phyloP scores from a whole-genome alignment of 306 rosid genomes.

The Malus fusca region DNA sequence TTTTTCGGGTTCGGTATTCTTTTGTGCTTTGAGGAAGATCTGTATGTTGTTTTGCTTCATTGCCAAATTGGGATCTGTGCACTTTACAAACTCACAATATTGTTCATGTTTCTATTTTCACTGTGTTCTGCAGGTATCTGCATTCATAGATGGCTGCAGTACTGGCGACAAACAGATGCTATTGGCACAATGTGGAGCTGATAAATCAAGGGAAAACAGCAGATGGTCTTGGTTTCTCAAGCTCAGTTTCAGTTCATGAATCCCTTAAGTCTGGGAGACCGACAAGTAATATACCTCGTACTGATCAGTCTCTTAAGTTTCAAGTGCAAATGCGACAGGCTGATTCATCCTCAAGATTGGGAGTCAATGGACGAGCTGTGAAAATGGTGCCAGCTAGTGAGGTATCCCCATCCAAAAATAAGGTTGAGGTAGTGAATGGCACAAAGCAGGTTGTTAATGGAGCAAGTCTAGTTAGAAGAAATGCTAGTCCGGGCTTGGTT shows the following conservation, averaged over 20 bases:
- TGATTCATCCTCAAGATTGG: constrained; percentile 42
- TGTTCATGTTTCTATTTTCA: constrained; percentile 6
- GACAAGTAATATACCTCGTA: neutral
- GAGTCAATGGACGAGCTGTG: constrained; percentile 62
- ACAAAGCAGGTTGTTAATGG: constrained; percentile 51
- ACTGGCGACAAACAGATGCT: constrained; percentile 61
- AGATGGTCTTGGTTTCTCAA: constrained; percentile 48
- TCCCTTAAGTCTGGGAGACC: constrained; percentile 27
- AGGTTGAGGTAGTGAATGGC: constrained; percentile 40
- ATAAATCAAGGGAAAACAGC: constrained; percentile 31
- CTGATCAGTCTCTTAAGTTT: constrained; percentile 22
- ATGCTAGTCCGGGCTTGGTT: constrained; percentile 25
- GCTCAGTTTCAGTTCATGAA: constrained; percentile 41
- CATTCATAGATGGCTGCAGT: constrained; percentile 44
- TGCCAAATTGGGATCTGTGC: constrained; percentile 3
- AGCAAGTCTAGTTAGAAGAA: constrained; percentile 43
- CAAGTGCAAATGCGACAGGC: constrained; percentile 50
- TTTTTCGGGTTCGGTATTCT: neutral
- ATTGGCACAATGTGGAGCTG: constrained; percentile 35
- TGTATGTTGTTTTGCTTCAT: neutral
- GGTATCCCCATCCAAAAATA: constrained; percentile 32
- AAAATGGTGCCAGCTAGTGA: constrained; percentile 80
- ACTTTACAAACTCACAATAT: neutral
- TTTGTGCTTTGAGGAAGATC: neutral
- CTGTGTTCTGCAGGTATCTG: constrained; percentile 15